These are phyloP conservation scores for Suillus brevipes DNA, from an alignment of 768 basidiomycete genomes.

Conservation along the genomic window DNA sequence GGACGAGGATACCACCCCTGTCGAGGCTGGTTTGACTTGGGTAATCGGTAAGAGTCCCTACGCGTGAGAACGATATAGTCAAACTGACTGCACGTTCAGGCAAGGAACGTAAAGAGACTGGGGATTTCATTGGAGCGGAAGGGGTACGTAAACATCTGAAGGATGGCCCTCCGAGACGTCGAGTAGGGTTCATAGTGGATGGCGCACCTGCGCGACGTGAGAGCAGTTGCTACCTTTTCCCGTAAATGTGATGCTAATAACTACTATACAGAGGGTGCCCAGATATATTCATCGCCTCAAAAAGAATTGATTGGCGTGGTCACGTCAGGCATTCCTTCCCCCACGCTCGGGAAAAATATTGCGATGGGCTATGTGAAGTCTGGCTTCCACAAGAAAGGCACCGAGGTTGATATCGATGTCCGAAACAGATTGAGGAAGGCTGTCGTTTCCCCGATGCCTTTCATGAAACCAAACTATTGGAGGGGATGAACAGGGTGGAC, in stretches of 20 bases:
- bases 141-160: slow-evolving; percentile 74
- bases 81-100: slow-evolving; percentile 41
- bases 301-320: slow-evolving; percentile 69
- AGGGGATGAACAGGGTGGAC: slow-evolving; percentile 43
- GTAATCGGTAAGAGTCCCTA: slow-evolving; percentile 69
- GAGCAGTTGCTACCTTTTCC: slow-evolving; percentile 19
- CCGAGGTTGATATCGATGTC: slow-evolving; percentile 80
- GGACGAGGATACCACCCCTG: slow-evolving; percentile 80
- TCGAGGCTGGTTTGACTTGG: slow-evolving; percentile 93
- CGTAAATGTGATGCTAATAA: not conserved
- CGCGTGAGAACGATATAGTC: not conserved
- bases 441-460: slow-evolving; percentile 82
- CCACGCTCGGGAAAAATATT: slow-evolving; percentile 85
- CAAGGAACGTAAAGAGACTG: slow-evolving; percentile 74
- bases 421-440: slow-evolving; percentile 78
- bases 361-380: slow-evolving; percentile 90
- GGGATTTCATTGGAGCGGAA: slow-evolving; percentile 78
- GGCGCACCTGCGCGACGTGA: slow-evolving; percentile 84
- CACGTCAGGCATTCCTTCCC: slow-evolving; percentile 96
- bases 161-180: slow-evolving; percentile 71
- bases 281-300: slow-evolving; percentile 59
- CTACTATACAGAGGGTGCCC: slow-evolving; percentile 65
- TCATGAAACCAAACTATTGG: slow-evolving; percentile 81
- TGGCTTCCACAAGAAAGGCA: slow-evolving; percentile 91
- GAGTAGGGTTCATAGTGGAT: slow-evolving; percentile 82